These are phyloP conservation scores for Litsea cubeba DNA, from an alignment of 164 flowering plant genomes.

Conservation along the genomic window DNA sequence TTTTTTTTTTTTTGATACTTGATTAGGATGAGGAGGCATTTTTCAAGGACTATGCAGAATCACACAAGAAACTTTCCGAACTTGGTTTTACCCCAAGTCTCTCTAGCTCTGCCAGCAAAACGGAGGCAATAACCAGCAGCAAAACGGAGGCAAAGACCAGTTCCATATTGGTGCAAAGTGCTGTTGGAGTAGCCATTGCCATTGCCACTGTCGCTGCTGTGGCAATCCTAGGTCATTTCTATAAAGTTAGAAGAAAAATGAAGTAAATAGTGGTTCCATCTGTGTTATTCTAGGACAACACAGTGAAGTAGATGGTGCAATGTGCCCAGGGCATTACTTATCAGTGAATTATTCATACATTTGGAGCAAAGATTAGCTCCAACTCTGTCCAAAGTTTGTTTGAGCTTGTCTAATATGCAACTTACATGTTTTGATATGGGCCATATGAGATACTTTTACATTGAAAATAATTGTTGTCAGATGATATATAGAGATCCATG, in stretches of 20 bases:
- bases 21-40: conserved; percentile 54
- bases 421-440: too few relatives aligned
- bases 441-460: too few relatives aligned
- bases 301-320: too few relatives aligned
- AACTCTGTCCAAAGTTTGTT: too few relatives aligned
- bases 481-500: too few relatives aligned
- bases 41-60: conserved; percentile 74
- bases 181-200: conserved; percentile 52
- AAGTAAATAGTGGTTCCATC: conserved; percentile 2
- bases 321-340: too few relatives aligned
- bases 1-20: not conserved
- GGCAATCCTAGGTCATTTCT: conserved; percentile 48
- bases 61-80: conserved; percentile 92
- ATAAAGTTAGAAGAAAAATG: conserved; percentile 26
- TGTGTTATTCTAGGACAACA: not conserved
- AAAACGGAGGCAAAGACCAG: conserved; percentile 14
- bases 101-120: conserved; percentile 16
- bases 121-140: not conserved
- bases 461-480: too few relatives aligned
- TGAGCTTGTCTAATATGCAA: too few relatives aligned
- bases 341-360: too few relatives aligned
- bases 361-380: too few relatives aligned
- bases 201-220: conserved; percentile 47
- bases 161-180: conserved; percentile 45
- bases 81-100: conserved; percentile 44